phyloP scores from a whole-genome alignment of 2,329 filamentous ascomycete species.

The Penicillium sp. region DNA sequence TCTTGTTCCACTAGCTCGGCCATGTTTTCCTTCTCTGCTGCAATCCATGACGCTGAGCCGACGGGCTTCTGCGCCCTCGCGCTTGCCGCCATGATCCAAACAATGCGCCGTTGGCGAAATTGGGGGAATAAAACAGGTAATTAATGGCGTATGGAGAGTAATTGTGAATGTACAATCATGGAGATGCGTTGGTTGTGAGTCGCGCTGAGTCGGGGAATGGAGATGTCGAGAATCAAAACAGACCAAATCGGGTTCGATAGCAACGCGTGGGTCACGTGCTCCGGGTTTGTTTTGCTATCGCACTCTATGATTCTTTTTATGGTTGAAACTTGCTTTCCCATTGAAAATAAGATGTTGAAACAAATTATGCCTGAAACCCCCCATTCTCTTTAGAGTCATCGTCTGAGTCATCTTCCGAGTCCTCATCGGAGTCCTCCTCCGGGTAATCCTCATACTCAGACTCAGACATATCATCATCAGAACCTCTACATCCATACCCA shows the following conservation, averaged over 20 bases:
- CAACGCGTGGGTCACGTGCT: conserved; percentile 15
- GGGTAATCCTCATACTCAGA: not conserved
- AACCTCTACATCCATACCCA: not conserved
- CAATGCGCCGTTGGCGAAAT: conserved; percentile 30
- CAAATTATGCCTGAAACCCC: not conserved
- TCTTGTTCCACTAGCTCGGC: conserved; percentile 74
- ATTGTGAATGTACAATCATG: conserved; percentile 4
- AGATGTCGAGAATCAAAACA: conserved; percentile 26
- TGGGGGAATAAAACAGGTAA: conserved; percentile 9
- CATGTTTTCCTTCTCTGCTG: conserved; percentile 77
- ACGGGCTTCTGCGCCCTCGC: conserved; percentile 55
- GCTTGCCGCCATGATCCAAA: conserved; percentile 43
- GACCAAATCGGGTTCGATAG: conserved; percentile 16
- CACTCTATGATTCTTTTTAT: not conserved
- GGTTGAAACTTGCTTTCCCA: not conserved
- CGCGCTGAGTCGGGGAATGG: conserved; percentile 18
- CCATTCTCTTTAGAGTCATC: not conserved
- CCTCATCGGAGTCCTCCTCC: not conserved
- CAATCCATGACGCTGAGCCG: conserved; percentile 81
- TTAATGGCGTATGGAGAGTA: not conserved
- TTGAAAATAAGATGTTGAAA: not conserved
- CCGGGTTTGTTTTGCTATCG: not conserved
- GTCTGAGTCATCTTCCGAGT: not conserved
- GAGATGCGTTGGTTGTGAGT: conserved; percentile 3
- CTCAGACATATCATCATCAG: not conserved